Percentiles rank a stretch among this genome's conserved stretches.
These are phyloP conservation scores for Botrytis medusae DNA, from an alignment of 2,329 filamentous ascomycete species.

Conservation along the genomic window DNA sequence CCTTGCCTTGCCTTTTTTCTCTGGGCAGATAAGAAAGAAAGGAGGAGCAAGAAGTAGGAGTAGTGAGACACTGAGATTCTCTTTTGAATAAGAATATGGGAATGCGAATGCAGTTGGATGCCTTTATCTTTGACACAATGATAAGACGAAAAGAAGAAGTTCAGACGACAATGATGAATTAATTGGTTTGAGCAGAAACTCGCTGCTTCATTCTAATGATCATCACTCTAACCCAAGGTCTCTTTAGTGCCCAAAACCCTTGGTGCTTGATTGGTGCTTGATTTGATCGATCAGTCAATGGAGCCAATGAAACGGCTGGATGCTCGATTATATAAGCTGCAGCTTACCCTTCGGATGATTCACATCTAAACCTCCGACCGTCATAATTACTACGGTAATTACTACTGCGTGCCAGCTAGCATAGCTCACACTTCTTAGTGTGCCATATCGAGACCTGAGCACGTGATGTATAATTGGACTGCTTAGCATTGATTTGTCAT, in stretches of 20 bases:
- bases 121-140: background rate
- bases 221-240: background rate
- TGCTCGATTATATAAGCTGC: background rate
- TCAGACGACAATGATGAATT: background rate
- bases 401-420: background rate
- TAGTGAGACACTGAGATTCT: background rate
- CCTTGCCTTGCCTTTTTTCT: background rate
- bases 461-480: background rate
- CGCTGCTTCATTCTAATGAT: background rate
- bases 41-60: background rate
- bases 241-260: background rate
- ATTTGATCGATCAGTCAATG: background rate
- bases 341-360: constrained; percentile 2
- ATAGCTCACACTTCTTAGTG: background rate
- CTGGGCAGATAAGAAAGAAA: background rate
- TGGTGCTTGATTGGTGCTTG: background rate
- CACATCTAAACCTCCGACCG: constrained; percentile 2
- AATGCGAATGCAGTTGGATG: background rate
- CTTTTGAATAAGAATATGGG: too few relatives aligned
- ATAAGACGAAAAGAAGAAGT: background rate
- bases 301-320: background rate
- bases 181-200: background rate
- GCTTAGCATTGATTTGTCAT: background rate
- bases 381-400: background rate
- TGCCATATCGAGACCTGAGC: fast-evolving